A percentile compares a stretch with the other conserved stretches of the same genome.
These are phyloP conservation scores for Eucalyptus regnans DNA, from an alignment of 345 rosid genomes.

Conservation along the genomic window DNA sequence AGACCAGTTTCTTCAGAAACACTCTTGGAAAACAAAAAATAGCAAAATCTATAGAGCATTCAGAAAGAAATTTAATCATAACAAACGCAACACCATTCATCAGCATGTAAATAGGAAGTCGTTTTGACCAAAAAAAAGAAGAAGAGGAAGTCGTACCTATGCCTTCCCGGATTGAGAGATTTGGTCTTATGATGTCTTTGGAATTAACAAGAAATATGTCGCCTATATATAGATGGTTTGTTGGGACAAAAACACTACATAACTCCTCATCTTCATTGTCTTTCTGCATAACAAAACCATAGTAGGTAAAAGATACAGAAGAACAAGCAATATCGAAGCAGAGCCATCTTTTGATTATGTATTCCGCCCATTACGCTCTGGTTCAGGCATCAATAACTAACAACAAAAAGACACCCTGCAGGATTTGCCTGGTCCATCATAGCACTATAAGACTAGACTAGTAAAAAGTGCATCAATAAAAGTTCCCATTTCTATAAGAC, in stretches of 20 bases:
- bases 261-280: constrained; percentile 61
- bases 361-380: not conserved
- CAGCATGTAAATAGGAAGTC: not conserved
- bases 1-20: not conserved
- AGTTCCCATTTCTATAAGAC: not conserved
- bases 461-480: not conserved
- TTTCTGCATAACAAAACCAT: constrained; percentile 20
- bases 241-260: constrained; percentile 63
- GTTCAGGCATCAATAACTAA: not conserved
- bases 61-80: not conserved
- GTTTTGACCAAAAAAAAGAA: not conserved
- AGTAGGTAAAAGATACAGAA: not conserved
- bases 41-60: not conserved
- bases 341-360: not conserved
- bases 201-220: constrained; percentile 58
- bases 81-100: not conserved
- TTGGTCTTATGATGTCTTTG: constrained; percentile 52
- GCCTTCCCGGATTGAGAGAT: constrained; percentile 61
- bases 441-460: not conserved
- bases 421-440: not conserved
- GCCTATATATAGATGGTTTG: constrained; percentile 58
- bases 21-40: not conserved
- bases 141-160: constrained; percentile 18
- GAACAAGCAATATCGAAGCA: not conserved
- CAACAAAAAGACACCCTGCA: not conserved